Percentiles rank a stretch among this genome's conserved stretches.
These are phyloP conservation scores for Colletotrichum cordylinicola DNA, from an alignment of 2,329 filamentous ascomycete species.

Conservation along the genomic window DNA sequence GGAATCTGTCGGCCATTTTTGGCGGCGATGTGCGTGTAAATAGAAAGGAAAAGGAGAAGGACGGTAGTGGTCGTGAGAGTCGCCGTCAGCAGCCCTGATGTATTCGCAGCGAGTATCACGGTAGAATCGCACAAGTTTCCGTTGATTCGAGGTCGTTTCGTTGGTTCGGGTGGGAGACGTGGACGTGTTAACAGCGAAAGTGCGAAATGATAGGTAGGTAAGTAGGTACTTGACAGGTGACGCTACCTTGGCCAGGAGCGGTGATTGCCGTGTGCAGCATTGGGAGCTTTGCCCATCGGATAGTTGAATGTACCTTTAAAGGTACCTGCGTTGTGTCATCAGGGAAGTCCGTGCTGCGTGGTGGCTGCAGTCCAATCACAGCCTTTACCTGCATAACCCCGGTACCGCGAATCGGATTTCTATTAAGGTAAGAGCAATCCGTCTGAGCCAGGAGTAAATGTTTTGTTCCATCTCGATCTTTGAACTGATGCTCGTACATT, in stretches of 20 bases:
- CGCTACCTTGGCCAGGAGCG: slow-evolving; percentile 9
- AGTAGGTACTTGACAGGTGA: neutral
- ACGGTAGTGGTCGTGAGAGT: slow-evolving; percentile 72
- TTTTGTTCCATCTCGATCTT: slow-evolving; percentile 9
- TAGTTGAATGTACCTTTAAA: slow-evolving; percentile 6
- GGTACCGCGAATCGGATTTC: neutral
- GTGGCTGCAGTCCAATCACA: neutral
- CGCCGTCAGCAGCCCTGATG: neutral
- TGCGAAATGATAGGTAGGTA: neutral
- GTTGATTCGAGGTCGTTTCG: neutral
- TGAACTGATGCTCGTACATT: neutral
- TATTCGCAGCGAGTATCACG: neutral
- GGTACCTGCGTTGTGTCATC: neutral
- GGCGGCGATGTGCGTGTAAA: slow-evolving; percentile 14
- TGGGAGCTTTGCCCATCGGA: slow-evolving; percentile 3
- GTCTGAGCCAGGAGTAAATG: slow-evolving; percentile 5
- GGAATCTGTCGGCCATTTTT: slow-evolving; percentile 79
- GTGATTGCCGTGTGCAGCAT: slow-evolving; percentile 15
- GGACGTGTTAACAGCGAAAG: neutral
- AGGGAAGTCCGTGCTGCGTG: neutral
- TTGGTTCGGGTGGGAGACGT: neutral
- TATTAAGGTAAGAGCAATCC: neutral
- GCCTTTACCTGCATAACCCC: neutral
- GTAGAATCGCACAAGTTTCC: neutral
- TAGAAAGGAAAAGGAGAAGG: slow-evolving; percentile 21